Evolutionary conservation across 495 filamentous ascomycete genomes (phyloP).

Genomic region (Sphaerosporella brunnea): DNA sequence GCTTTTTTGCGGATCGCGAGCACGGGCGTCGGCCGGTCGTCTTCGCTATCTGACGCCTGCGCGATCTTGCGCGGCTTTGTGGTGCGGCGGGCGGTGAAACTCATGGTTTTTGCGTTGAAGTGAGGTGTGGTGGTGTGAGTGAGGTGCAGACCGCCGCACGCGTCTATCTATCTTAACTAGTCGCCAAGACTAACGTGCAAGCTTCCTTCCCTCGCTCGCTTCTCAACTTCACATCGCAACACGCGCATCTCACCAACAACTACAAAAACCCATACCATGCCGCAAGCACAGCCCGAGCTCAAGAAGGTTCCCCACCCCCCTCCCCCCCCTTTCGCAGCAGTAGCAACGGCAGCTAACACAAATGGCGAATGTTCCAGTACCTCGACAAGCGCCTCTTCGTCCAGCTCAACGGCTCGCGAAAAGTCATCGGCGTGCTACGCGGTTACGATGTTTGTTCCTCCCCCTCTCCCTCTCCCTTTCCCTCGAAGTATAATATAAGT

Average conservation of each 20-base stretch:
- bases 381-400: constrained; percentile 98
- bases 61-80: constrained; percentile 29
- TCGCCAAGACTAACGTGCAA: neutral
- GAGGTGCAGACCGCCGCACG: constrained; percentile 6
- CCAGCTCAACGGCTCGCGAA: constrained; percentile 91
- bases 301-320: constrained; percentile 60
- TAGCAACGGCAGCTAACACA: constrained; percentile 2
- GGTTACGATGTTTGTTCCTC: constrained; percentile 70
- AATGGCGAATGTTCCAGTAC: constrained; percentile 52
- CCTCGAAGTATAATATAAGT: neutral
- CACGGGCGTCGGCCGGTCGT: neutral
- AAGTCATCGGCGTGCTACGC: constrained; percentile 83
- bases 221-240: neutral
- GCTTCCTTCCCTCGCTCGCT: too few species aligned
- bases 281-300: constrained; percentile 94
- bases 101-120: neutral
- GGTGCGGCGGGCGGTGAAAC: constrained; percentile 11
- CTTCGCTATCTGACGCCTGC: neutral
- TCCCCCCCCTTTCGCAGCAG: neutral
- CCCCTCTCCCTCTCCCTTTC: neutral
- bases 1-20: neutral
- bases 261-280: constrained; percentile 43
- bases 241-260: neutral
- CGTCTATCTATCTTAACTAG: neutral
- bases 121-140: neutral